Conservation (phyloP, 805 yeast genomes). For the Starmerella asiatica region DNA sequence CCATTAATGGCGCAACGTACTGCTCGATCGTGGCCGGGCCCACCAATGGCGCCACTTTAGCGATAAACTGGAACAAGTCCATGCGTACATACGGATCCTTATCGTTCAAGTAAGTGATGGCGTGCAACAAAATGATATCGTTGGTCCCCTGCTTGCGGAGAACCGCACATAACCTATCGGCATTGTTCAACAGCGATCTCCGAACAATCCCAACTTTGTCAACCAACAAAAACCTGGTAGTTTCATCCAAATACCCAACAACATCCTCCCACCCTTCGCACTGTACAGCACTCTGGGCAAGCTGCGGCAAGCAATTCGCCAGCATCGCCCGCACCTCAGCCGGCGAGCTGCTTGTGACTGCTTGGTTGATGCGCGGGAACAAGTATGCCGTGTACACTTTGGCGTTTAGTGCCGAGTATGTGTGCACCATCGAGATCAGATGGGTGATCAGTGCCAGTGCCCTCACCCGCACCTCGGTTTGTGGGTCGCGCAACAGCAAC, state of each 20-base stretch:
- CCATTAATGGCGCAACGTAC: constrained; percentile 68
- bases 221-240: constrained; percentile 53
- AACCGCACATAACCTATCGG: constrained; percentile 64
- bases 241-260: constrained; percentile 45
- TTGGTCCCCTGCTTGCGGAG: constrained; percentile 81
- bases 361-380: constrained; percentile 46
- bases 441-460: constrained; percentile 58
- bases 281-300: constrained; percentile 51
- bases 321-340: constrained; percentile 47
- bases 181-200: constrained; percentile 52
- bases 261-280: constrained; percentile 16
- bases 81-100: constrained; percentile 51
- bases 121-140: constrained; percentile 76
- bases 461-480: constrained; percentile 49
- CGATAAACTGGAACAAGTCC: constrained; percentile 56
- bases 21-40: constrained; percentile 78
- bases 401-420: constrained; percentile 60
- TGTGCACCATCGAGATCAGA: constrained; percentile 46
- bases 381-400: constrained; percentile 71
- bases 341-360: constrained; percentile 30
- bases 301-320: constrained; percentile 58
- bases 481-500: constrained; percentile 53
- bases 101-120: constrained; percentile 84
- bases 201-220: constrained; percentile 56
- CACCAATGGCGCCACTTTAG: constrained; percentile 62